These are phyloP conservation scores for Epichloe brachyelytri DNA, from an alignment of 2,329 filamentous ascomycete species.

Conservation along the genomic window DNA sequence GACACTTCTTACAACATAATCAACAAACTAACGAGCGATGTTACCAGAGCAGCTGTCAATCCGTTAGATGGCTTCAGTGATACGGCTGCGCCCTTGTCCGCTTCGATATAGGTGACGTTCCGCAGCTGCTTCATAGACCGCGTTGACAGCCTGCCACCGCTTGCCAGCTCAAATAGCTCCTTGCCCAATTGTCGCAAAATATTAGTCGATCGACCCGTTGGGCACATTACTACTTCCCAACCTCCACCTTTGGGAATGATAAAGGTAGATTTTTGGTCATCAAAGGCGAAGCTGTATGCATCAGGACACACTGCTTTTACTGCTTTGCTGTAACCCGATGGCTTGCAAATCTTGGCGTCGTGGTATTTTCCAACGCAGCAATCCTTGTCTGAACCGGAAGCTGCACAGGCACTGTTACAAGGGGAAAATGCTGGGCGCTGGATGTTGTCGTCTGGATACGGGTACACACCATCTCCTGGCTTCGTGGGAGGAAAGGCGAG, in stretches of 20 bases:
- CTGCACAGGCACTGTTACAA: constrained; percentile 64
- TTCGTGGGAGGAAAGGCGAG: constrained; percentile 55
- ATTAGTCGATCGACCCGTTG: constrained; percentile 45
- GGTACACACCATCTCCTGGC: constrained; percentile 64
- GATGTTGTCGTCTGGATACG: constrained; percentile 66
- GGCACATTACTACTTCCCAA: constrained; percentile 71
- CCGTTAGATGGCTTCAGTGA: constrained; percentile 8
- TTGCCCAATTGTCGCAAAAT: constrained; percentile 39
- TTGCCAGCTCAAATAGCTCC: constrained; percentile 35
- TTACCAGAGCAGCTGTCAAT: constrained; percentile 5
- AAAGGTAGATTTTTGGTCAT: constrained; percentile 46
- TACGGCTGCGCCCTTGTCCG: constrained; percentile 15
- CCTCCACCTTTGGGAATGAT: constrained; percentile 55
- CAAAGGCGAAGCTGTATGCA: constrained; percentile 66
- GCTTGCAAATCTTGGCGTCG: constrained; percentile 48
- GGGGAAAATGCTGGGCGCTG: constrained; percentile 61
- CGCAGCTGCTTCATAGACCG: constrained; percentile 18
- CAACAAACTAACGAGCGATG: neutral
- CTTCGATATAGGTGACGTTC: constrained; percentile 23
- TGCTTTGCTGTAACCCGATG: constrained; percentile 52
- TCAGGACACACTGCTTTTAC: constrained; percentile 72
- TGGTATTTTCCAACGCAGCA: constrained; percentile 65
- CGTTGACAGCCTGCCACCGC: constrained; percentile 25
- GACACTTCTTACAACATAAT: constrained; percentile 1
- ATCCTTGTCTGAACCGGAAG: constrained; percentile 51